A percentile compares a stretch with the other conserved stretches of the same genome.
phyloP scores from a whole-genome alignment of 345 rosid genomes.

The Eucalyptus cladocalyx region DNA sequence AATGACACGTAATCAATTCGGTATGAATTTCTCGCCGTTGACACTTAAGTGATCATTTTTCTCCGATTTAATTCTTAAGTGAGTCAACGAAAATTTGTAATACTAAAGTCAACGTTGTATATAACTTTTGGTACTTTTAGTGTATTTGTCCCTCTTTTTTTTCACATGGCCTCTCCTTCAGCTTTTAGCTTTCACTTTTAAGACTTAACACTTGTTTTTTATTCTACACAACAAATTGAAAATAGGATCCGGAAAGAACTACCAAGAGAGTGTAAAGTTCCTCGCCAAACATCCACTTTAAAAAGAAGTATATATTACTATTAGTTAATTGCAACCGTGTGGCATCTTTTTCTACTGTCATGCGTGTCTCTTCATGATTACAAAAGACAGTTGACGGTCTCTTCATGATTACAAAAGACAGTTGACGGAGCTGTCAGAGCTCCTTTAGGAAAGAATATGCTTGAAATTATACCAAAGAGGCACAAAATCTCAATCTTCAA shows the following conservation, averaged over 20 bases:
- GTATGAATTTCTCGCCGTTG: too few species aligned
- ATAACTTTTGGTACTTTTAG: too few species aligned
- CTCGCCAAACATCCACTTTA: background rate
- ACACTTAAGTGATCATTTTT: too few species aligned
- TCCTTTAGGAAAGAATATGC: background rate
- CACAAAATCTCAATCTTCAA: background rate
- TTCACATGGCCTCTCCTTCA: background rate
- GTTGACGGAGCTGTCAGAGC: background rate
- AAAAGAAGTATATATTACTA: background rate
- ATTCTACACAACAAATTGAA: background rate
- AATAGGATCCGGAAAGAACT: background rate
- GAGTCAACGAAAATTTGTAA: too few species aligned
- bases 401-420: background rate
- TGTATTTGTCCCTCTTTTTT: background rate
- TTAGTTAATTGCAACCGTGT: background rate
- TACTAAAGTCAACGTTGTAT: fast-evolving
- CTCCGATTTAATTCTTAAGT: too few species aligned
- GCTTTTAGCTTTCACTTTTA: background rate
- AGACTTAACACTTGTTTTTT: background rate
- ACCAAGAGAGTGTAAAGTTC: background rate
- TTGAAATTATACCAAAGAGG: background rate
- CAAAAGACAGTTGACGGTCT: background rate
- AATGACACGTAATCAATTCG: too few species aligned
- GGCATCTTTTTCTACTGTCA: background rate
- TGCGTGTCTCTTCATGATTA: background rate